Base-by-base conservation (phyloP, 805 yeast species). In the Ogataea pignaliae region DNA sequence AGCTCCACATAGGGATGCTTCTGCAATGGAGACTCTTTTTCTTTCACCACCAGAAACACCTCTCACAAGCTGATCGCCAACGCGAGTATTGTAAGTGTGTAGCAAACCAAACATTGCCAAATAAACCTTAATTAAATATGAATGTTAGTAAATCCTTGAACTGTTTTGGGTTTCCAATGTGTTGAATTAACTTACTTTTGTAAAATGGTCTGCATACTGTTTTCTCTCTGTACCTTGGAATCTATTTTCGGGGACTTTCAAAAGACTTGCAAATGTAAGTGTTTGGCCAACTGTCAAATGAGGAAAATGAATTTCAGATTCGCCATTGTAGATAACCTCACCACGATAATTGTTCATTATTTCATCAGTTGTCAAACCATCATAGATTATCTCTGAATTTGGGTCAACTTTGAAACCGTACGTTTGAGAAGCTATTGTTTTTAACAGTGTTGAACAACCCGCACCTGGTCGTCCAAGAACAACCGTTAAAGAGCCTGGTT, bases 401-500 rank as follows among this genome's bases (percentile, higher is more conserved):
- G 62, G 47, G 35, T 70, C 76, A 14, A 81, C 50, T 26, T 73
- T 59, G 56, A 77, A 79, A 34, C 86, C 86, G 55, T 78, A 75
- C 7, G 84, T 77, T 42, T 78, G 75, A 34, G 79, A 59, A 30
- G 82, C 66, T 21, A 81, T 66, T 4, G 85, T 70, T 54, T 81
- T 81, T 50, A 83, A 63, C 37, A 83, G 65, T 0, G 88, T 81
- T 2, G 87, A 73, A 57, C 88, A 83, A 43, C 88, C 88, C 10
- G 88, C 79, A 53, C 91, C 90, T 2, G 91, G 90, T 61, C 89
- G 74, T 41, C 91, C 91, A 37, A 84, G 65, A 5, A 84, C 87
- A 41, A 83, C 82, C 11, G 83, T 73, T 42, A 83, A 63, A 46
- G 80, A 81, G 37, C 88, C 88, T 1, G 85, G 81, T 37, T 62